Base-by-base conservation (phyloP, 768 basidiomycete genomes). In the Steccherinum ochraceum region DNA sequence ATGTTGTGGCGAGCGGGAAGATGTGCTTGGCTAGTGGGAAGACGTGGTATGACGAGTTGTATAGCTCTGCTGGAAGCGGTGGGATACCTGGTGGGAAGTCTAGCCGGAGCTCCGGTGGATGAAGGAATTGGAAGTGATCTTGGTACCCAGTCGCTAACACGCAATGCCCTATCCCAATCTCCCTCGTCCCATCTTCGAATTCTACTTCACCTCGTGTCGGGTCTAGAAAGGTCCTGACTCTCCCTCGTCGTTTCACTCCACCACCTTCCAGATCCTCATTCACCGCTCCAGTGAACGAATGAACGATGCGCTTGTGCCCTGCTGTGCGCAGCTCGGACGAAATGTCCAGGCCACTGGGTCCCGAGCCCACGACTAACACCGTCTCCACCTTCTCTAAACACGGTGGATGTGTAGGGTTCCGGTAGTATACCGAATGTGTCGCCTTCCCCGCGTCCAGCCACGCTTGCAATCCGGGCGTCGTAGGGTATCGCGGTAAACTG, bases 91-190 rank as follows among this genome's bases (percentile, higher is more conserved):
- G 74, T 11, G 78, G 76, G 13, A 75, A 45, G 0, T 57, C 63
- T 2, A 51, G 47, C 5, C 58, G 64, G 24, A 75, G 61, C 7
- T n/a, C n/a, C 7, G 41, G 41, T 1, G 67, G 58, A 18, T 7
- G 5, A 43, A 92, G 68, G 67, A 89, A 90, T 0, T 85, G 83
- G 56, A 83, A 80, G 12, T 76, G 67, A 41, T 77, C 66, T 47
- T 83, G 68, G 62, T 85, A 93, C 11, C 89, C 90, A 2, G 89
- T 93, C 2, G 87, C 89, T 16, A 91, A 67, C 48, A 90, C 79
- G 55, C 80, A 81, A 54, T 78, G 67, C 55, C 84, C 80, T 50
- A 91, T 69, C 4, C 69, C 71, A 25, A 65, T 56, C 60, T 86
- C 84, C 12, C 62, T 58, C 1, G 77, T 67, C 1, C 79, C 82